Percentiles rank a stretch among this genome's conserved stretches.
Evolutionary conservation across 108 stramenopile species (phyloP).

Genomic region (Nitzschia sp.): DNA sequence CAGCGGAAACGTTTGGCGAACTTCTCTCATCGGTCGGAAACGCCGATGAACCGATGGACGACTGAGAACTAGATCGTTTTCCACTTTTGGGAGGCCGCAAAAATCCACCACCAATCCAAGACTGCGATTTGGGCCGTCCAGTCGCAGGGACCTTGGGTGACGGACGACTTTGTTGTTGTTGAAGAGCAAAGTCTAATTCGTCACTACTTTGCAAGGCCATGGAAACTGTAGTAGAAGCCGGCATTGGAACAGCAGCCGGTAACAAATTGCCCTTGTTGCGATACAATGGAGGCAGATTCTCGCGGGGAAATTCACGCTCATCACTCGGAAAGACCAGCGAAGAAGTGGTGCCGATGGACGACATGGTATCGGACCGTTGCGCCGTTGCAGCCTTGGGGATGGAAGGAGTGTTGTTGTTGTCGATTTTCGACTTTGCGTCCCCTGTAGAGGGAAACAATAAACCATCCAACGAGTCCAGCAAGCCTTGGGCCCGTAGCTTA

Average conservation of each 20-base stretch:
- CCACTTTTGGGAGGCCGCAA: background rate
- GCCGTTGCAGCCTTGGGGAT: background rate
- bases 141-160: background rate
- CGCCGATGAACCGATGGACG: background rate
- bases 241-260: background rate
- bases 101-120: background rate
- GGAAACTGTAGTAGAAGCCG: too few species aligned
- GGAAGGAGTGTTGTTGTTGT: background rate
- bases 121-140: background rate
- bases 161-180: background rate
- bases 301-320: background rate
- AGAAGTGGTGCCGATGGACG: background rate
- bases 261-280: background rate
- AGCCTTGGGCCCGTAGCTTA: background rate
- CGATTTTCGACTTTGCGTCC: background rate
- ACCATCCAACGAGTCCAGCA: slow-evolving; percentile 6
- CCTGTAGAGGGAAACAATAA: background rate
- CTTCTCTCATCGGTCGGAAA: background rate
- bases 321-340: background rate
- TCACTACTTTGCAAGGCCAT: background rate
- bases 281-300: background rate
- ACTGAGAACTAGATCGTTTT: background rate
- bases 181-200: background rate
- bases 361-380: background rate
- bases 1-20: background rate